Evolutionary conservation across 768 basidiomycete species (phyloP).

Genomic region (Gautieria morchelliformis): DNA sequence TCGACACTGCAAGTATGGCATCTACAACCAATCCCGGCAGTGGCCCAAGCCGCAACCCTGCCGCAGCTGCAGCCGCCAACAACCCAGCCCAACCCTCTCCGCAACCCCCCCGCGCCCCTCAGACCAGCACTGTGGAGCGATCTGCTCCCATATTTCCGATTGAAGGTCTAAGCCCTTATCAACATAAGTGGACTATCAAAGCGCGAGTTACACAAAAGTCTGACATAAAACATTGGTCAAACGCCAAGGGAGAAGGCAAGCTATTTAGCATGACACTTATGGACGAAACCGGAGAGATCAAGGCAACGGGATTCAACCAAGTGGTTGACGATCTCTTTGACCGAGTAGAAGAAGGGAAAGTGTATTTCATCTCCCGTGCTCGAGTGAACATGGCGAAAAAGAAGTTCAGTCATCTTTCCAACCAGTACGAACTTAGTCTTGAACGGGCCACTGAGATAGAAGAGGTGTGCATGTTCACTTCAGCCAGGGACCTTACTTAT

Average conservation of each 20-base stretch:
- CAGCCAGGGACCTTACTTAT: neutral
- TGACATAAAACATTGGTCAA: slow-evolving; percentile 86
- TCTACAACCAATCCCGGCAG: slow-evolving; percentile 17
- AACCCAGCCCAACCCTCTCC: slow-evolving; percentile 12
- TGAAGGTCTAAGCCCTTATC: slow-evolving; percentile 90
- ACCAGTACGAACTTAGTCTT: slow-evolving; percentile 90
- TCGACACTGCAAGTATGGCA: slow-evolving; percentile 30
- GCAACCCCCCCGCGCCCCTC: slow-evolving; percentile 11
- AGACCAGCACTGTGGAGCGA: slow-evolving; percentile 14
- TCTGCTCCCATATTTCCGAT: slow-evolving; percentile 60
- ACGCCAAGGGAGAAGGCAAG: slow-evolving; percentile 86
- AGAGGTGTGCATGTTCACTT: slow-evolving; percentile 42
- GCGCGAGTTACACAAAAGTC: slow-evolving; percentile 85
- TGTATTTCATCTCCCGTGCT: slow-evolving; percentile 85
- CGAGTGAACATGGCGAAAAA: slow-evolving; percentile 94
- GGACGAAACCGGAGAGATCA: slow-evolving; percentile 91
- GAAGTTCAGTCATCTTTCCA: slow-evolving; percentile 82
- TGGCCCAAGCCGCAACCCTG: slow-evolving; percentile 15
- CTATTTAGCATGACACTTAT: slow-evolving; percentile 87
- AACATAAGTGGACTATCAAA: slow-evolving; percentile 98
- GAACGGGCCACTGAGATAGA: slow-evolving; percentile 78
- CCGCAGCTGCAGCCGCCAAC: slow-evolving; percentile 7
- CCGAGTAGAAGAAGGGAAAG: slow-evolving; percentile 83
- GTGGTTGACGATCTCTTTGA: slow-evolving; percentile 77
- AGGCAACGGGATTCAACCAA: slow-evolving; percentile 84